Base-by-base conservation (phyloP, 768 basidiomycete genomes). In the Steccherinum ochraceum region DNA sequence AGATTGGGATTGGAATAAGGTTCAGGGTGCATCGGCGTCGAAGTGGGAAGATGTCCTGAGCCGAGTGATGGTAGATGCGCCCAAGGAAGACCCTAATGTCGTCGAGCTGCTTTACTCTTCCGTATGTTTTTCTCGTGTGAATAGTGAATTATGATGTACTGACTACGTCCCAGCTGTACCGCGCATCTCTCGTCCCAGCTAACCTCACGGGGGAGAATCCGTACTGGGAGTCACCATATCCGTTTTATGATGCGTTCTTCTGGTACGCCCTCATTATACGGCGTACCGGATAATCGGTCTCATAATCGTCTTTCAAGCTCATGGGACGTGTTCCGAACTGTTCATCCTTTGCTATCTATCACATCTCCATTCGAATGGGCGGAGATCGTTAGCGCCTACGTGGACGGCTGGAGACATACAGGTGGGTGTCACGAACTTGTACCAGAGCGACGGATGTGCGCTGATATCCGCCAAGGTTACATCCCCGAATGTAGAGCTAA, bases 301-400 rank as follows among this genome's bases (percentile, higher is more conserved):
- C 18, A 51, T n/a, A 13, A n/a, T n/a, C 24, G 5, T 27, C 24
- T 46, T 11, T 35, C 12, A 47, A 77, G 77, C 59, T 77, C 76
- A 4, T 79, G 77, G 77, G 76, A 79, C 54, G 74, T 73, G 0
- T 77, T 77, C 69, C 70, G 77, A 42, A 77, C 76, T 3, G 74
- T 77, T 0, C 77, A 79, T 48, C 76, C 77, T 11, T 62, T 76
- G 5, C 68, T 76, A 13, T 77, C 77, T 3, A 54, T 77, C 25
- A 65, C 68, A 5, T 69, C 71, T 1, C 77, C 77, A 12, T 49
- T 50, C 19, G 75, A 75, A 59, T 77, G 76, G 75, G 59, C 69
- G 1, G 69, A 73, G 49, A 76, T 77, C 20, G 68, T 77, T 12
- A 76, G 67, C 40, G 67, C 75, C 0, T 77, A 77, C 55, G 59